Evolutionary conservation across 805 yeast species (phyloP).

Genomic region (Jamesozyma jinghongensis): DNA sequence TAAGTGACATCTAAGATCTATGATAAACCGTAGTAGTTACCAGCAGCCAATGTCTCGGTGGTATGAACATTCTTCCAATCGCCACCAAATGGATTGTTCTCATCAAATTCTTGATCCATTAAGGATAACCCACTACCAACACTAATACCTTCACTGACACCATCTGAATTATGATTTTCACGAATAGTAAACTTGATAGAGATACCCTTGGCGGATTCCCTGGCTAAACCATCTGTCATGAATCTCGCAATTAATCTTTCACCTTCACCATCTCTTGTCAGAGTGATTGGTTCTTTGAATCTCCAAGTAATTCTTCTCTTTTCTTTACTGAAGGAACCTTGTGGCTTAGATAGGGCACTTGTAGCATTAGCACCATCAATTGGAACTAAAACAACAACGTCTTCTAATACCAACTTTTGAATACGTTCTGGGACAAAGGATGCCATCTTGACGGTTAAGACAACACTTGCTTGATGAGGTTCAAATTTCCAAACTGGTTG

Average conservation of each 20-base stretch:
- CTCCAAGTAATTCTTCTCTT: conserved; percentile 84
- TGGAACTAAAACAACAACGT: conserved; percentile 39
- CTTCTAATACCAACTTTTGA: conserved; percentile 26
- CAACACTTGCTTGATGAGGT: conserved; percentile 72
- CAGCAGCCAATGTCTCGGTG: conserved; percentile 31
- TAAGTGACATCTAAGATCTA: conserved; percentile 2
- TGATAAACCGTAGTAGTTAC: conserved; percentile 31
- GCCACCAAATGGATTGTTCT: conserved; percentile 34
- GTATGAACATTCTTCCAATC: conserved; percentile 30
- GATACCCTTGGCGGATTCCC: conserved; percentile 68
- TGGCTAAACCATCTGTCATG: conserved; percentile 59
- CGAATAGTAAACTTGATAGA: conserved; percentile 53
- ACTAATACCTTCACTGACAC: conserved; percentile 31
- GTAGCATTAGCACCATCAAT: conserved; percentile 55
- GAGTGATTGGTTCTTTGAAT: conserved; percentile 36
- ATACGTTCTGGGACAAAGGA: conserved; percentile 32
- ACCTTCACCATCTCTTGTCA: conserved; percentile 35
- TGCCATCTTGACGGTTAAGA: conserved; percentile 47
- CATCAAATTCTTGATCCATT: conserved; percentile 29
- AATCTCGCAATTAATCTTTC: conserved; percentile 80
- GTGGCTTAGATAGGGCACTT: conserved; percentile 81
- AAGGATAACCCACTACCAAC: conserved; percentile 38
- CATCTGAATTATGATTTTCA: conserved; percentile 11
- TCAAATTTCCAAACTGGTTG: conserved; percentile 89
- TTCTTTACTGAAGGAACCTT: conserved; percentile 83